phyloP scores from a whole-genome alignment of 2,329 filamentous ascomycete genomes.

The Pseudogymnoascus pannorum region DNA sequence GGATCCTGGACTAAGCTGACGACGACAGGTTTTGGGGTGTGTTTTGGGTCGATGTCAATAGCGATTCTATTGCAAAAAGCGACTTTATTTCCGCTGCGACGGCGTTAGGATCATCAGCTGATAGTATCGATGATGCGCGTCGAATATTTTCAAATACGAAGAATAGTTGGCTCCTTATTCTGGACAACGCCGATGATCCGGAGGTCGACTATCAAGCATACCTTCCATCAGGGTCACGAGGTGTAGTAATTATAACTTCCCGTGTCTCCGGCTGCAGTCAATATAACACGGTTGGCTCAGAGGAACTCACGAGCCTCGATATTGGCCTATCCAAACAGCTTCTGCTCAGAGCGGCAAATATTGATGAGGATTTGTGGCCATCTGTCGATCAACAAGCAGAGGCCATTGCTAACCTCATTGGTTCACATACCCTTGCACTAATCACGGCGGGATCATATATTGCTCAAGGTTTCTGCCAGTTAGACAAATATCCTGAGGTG shows the following conservation, averaged over 20 bases:
- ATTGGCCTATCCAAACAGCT: neutral
- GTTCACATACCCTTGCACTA: conserved; percentile 2
- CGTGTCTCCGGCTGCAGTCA: conserved; percentile 27
- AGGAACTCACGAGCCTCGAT: conserved; percentile 3
- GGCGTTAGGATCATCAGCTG: neutral
- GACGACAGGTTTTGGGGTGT: conserved; percentile 17
- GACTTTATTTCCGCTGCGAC: conserved; percentile 12
- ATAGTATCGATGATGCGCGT: conserved; percentile 12
- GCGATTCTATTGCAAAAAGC: conserved; percentile 9
- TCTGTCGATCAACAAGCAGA: conserved; percentile 4
- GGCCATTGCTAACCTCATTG: conserved; percentile 9
- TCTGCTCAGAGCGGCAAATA: conserved; percentile 1
- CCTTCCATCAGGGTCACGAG: conserved; percentile 23
- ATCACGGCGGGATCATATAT: conserved; percentile 13
- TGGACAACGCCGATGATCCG: conserved; percentile 37
- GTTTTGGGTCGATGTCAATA: conserved; percentile 19
- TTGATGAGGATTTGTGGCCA: neutral
- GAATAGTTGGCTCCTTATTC: conserved; percentile 31
- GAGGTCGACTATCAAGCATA: conserved; percentile 21
- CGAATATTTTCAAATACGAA: conserved; percentile 19
- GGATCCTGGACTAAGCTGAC: neutral
- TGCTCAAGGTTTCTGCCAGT: conserved; percentile 11
- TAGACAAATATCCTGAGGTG: conserved; percentile 15
- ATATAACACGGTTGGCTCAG: conserved; percentile 26
- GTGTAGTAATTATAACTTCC: conserved; percentile 35